Base-by-base conservation (phyloP, 805 yeast species). In the Schizosaccharomyces japonicus region DNA sequence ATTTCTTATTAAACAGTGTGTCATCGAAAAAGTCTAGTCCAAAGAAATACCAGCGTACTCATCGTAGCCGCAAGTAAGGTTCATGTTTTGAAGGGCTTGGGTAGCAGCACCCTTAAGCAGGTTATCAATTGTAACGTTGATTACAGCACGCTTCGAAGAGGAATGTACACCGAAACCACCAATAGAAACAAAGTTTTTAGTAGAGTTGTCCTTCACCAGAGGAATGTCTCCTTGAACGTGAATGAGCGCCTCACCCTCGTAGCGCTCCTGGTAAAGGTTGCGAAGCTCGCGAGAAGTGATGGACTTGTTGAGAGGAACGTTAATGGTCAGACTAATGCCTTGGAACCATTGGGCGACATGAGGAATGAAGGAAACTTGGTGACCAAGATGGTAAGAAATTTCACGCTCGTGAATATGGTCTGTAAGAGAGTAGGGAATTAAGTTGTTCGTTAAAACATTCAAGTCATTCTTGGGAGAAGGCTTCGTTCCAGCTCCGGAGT, bases 401-500 rank as follows among this genome's bases (percentile, higher is more conserved):
- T 90, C 99, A 52, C 78, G 74, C 69, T 90, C 99, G 61, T 90
- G 99, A 50, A 90, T 79, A 63, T 90, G 99, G 61, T 87, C 95
- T 10, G 98, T 90, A 57, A 90, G 70, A 4, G 95, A 76, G 66
- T 90, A 90, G 50, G 99, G 96, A 57, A 90, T 81, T 60, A 90
- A 67, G 65, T 90, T 90, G 65, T 90, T 73, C 51, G 66, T 64
- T 60, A 90, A 69, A 58, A 76, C 68, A 50, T 75, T 69, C 46
- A 79, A 66, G 60, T 90, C 95, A 60, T 90, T 90, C 67, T 85
- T 84, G 52, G 94, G 94, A 11, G 94, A 81, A 50, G 98, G 98
- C 66, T 92, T 90, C 33, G 99, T 85, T 54, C 99, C 99, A 8
- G 98, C 98, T 50, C 99, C 99, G 10, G 98, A 90, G 62, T 87